Percentiles rank a stretch among this genome's conserved stretches.
Evolutionary conservation across 2,329 filamentous ascomycete genomes (phyloP).

Genomic region (Phyllachora maydis): DNA sequence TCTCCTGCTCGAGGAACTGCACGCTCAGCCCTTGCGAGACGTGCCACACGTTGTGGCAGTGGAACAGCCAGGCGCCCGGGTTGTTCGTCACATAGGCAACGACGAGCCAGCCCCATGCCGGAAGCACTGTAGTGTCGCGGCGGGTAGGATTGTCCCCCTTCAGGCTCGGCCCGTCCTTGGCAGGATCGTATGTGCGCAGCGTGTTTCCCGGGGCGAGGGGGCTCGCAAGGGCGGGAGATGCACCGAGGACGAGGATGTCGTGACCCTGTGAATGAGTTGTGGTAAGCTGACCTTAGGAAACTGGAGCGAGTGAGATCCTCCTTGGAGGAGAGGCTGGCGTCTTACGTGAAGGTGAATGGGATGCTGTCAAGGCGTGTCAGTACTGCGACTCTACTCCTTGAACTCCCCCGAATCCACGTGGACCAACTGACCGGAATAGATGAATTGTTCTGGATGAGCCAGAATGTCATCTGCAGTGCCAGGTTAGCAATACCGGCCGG

Average conservation of each 20-base stretch:
- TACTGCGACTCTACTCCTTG: too few species aligned
- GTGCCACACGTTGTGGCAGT: constrained; percentile 13
- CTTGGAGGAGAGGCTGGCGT: background rate
- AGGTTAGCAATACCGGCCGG: too few species aligned
- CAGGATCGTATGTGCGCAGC: constrained; percentile 4
- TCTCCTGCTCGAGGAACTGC: constrained; percentile 6
- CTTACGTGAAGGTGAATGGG: constrained; percentile 12
- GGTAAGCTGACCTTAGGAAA: constrained; percentile 1
- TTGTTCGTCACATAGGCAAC: constrained; percentile 25
- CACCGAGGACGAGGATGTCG: constrained; percentile 10
- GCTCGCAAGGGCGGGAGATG: constrained; percentile 5
- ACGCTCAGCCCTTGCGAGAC: constrained; percentile 6
- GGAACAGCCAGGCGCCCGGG: constrained; percentile 19
- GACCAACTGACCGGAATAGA: constrained; percentile 5
- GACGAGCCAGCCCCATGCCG: constrained; percentile 19
- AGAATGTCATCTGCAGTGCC: constrained; percentile 8
- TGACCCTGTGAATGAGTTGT: constrained; percentile 6
- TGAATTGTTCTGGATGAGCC: constrained; percentile 11
- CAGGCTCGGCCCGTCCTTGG: constrained; percentile 9
- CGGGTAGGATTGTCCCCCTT: constrained; percentile 20
- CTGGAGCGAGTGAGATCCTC: background rate
- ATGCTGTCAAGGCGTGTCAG: too few species aligned
- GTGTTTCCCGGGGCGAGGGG: constrained; percentile 2
- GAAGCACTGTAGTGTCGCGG: constrained; percentile 22
- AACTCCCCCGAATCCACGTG: too few species aligned